phyloP scores from a whole-genome alignment of 805 yeast genomes.

The Myxozyma nipponensis region DNA sequence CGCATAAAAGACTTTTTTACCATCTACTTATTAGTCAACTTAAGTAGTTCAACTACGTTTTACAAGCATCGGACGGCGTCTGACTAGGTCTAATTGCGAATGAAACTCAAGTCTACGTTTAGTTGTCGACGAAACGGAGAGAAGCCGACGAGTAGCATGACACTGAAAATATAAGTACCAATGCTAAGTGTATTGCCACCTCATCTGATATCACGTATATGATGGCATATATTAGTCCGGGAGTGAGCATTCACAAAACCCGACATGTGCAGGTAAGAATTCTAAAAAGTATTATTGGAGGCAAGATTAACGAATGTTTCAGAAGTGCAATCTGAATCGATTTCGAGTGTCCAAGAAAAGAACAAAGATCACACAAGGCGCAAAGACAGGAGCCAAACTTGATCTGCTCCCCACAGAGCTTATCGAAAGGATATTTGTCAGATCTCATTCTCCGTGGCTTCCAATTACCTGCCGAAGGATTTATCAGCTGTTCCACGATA shows the following conservation, averaged over 20 bases:
- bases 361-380: background rate
- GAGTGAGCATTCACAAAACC: conserved; percentile 6
- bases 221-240: conserved; percentile 19
- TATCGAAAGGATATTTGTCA: conserved; percentile 13
- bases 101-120: no score
- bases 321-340: background rate
- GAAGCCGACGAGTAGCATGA: no score
- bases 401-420: conserved; percentile 18
- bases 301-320: background rate
- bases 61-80: no score
- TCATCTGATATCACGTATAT: no score
- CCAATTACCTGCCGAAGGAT: conserved; percentile 13
- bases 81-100: no score
- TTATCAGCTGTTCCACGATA: conserved; percentile 1
- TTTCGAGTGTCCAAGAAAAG: background rate
- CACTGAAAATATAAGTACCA: no score
- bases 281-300: background rate
- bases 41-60: no score
- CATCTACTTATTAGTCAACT: no score
- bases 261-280: conserved; percentile 10
- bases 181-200: no score
- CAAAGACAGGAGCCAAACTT: background rate
- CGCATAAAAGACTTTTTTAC: no score
- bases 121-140: no score
- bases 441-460: conserved; percentile 7